phyloP scores from a whole-genome alignment of 257 asterid genomes.

The Jacaranda copaia region DNA sequence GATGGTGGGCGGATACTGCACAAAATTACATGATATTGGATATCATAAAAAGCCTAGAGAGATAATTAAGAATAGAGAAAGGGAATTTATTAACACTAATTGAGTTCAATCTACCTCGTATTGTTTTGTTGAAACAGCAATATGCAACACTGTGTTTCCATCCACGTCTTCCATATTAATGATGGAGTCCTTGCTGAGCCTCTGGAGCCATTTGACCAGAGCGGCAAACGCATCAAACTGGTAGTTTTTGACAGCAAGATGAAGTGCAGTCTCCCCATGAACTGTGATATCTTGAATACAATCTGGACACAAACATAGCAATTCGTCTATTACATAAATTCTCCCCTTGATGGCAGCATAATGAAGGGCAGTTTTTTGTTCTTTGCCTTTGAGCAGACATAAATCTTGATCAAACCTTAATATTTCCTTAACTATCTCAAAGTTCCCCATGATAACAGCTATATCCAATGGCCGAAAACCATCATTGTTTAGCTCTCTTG shows the following conservation, averaged over 20 bases:
- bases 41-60: too few relatives aligned
- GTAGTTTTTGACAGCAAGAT: conserved; percentile 41
- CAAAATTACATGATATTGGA: too few relatives aligned
- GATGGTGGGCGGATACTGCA: too few relatives aligned
- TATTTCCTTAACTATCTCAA: conserved; percentile 28
- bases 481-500: conserved; percentile 32
- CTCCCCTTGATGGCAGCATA: conserved; percentile 40
- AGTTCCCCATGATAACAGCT: conserved; percentile 32
- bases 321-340: conserved; percentile 25
- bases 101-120: not conserved
- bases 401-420: conserved; percentile 13
- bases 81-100: not conserved
- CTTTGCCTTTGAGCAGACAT: conserved; percentile 14
- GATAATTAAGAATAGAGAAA: too few relatives aligned
- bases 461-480: conserved; percentile 38
- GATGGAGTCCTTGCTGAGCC: not conserved
- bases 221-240: conserved; percentile 41
- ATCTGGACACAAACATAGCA: conserved; percentile 25
- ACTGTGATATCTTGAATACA: conserved; percentile 37
- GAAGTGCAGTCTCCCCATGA: conserved; percentile 48
- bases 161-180: conserved; percentile 34
- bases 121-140: conserved; percentile 31
- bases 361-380: conserved; percentile 24
- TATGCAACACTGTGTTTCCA: conserved; percentile 36
- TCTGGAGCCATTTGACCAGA: conserved; percentile 37